Conservation (phyloP, 2,329 filamentous ascomycete species). For the Paecilomyces fulvus region DNA sequence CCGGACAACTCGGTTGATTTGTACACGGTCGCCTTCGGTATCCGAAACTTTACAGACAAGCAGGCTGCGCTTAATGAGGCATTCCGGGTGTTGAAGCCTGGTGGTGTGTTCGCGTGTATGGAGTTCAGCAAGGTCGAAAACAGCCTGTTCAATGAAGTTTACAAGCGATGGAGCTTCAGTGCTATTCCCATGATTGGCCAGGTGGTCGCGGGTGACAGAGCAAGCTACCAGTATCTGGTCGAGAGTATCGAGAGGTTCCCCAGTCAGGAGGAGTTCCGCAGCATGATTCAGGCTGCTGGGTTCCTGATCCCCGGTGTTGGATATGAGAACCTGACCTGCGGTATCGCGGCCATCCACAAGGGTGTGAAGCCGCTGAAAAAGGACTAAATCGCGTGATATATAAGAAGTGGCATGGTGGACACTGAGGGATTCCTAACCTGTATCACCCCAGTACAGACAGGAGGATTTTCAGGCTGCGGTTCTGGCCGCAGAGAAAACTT, state of each 20-base stretch:
- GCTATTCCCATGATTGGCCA: constrained; percentile 95
- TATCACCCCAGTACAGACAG: no score
- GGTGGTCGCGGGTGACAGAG: constrained; percentile 83
- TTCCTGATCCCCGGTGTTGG: constrained; percentile 75
- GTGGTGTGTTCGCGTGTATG: constrained; percentile 90
- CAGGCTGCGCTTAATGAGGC: constrained; percentile 74
- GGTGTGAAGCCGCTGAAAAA: constrained; percentile 65
- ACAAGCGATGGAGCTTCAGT: constrained; percentile 92
- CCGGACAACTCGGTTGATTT: constrained; percentile 70
- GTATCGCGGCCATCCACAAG: constrained; percentile 93
- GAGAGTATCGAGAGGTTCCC: constrained; percentile 96
- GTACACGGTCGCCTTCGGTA: constrained; percentile 96
- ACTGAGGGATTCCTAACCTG: neutral
- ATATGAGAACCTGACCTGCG: constrained; percentile 84
- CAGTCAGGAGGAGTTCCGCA: constrained; percentile 70
- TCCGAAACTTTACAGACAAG: constrained; percentile 94
- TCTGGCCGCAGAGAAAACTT: no score
- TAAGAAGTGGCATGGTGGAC: neutral
- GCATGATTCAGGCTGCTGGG: constrained; percentile 54
- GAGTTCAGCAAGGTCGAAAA: constrained; percentile 86
- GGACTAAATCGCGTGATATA: neutral
- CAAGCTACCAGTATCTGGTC: constrained; percentile 96
- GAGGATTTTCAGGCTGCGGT: no score
- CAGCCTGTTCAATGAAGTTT: constrained; percentile 70
- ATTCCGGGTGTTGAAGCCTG: constrained; percentile 80